These are phyloP conservation scores for Ogataea siamensis DNA, from an alignment of 805 yeast genomes.

Conservation along the genomic window DNA sequence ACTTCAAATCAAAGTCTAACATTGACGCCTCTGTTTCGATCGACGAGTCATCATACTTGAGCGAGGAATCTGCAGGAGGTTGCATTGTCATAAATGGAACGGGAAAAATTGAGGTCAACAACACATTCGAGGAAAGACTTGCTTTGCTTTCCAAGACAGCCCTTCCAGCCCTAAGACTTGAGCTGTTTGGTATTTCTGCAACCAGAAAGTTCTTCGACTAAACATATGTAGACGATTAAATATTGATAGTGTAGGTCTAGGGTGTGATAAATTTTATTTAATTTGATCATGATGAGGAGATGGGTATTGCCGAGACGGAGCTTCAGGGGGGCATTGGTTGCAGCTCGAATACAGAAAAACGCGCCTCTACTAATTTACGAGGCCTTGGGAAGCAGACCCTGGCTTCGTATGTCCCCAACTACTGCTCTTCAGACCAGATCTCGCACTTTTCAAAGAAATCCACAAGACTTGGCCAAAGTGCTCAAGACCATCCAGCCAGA, in stretches of 20 bases:
- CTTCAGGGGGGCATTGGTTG: no score
- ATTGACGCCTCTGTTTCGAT: slow-evolving; percentile 53
- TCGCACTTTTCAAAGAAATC: neutral
- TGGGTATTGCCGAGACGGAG: slow-evolving; percentile 2
- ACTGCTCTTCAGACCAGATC: neutral
- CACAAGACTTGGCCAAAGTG: slow-evolving; percentile 18
- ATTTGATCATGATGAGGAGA: slow-evolving; percentile 6
- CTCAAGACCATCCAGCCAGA: slow-evolving; percentile 46
- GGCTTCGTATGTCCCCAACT: no score
- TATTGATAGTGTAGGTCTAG: slow-evolving; percentile 14
- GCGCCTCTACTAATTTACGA: no score
- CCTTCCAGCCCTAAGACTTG: slow-evolving; percentile 88
- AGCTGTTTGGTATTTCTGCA: slow-evolving; percentile 80
- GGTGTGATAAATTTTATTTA: slow-evolving; percentile 13
- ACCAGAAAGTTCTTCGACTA: slow-evolving; percentile 91
- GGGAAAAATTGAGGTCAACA: slow-evolving; percentile 86
- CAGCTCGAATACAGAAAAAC: no score
- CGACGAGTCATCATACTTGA: slow-evolving; percentile 56
- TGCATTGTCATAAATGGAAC: slow-evolving; percentile 63
- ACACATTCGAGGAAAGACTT: slow-evolving; percentile 93
- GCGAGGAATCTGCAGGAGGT: slow-evolving; percentile 79
- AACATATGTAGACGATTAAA: slow-evolving; percentile 14
- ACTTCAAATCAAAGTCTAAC: slow-evolving; percentile 62
- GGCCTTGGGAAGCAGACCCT: no score
- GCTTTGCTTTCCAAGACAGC: slow-evolving; percentile 77